Evolutionary conservation across 2,329 filamentous ascomycete species (phyloP).

Genomic region (Cytospora piceae): DNA sequence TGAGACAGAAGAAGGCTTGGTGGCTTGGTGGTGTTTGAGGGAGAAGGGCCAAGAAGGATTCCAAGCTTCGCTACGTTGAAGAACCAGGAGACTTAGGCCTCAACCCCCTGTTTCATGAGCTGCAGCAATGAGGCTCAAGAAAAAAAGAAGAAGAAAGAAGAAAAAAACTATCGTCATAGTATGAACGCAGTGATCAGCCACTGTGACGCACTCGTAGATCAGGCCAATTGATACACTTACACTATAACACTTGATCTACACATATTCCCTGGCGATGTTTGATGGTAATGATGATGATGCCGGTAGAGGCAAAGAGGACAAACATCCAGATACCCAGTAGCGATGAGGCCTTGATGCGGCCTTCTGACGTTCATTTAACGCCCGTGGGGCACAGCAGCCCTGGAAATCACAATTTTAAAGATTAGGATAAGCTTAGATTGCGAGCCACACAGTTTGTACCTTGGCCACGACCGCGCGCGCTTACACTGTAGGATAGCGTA

Average conservation of each 20-base stretch:
- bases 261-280: not conserved
- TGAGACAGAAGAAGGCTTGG: not conserved
- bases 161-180: not conserved
- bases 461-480: not conserved
- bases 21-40: not conserved
- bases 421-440: slow-evolving; percentile 25
- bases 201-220: not conserved
- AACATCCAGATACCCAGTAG: not conserved
- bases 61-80: not conserved
- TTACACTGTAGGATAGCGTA: not conserved
- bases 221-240: not conserved
- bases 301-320: not conserved
- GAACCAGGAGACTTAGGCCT: not conserved
- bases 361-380: slow-evolving; percentile 16
- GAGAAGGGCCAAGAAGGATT: not conserved
- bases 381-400: not conserved
- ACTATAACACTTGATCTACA: not conserved
- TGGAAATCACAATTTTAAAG: slow-evolving; percentile 10
- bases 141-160: not conserved
- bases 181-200: not conserved
- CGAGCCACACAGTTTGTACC: not conserved
- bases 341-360: not conserved
- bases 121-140: slow-evolving; percentile 14
- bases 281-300: not conserved
- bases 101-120: slow-evolving; percentile 19